Base-by-base conservation (phyloP, 371 early-diverging fungal genomes). In the Zychaea mexicana region DNA sequence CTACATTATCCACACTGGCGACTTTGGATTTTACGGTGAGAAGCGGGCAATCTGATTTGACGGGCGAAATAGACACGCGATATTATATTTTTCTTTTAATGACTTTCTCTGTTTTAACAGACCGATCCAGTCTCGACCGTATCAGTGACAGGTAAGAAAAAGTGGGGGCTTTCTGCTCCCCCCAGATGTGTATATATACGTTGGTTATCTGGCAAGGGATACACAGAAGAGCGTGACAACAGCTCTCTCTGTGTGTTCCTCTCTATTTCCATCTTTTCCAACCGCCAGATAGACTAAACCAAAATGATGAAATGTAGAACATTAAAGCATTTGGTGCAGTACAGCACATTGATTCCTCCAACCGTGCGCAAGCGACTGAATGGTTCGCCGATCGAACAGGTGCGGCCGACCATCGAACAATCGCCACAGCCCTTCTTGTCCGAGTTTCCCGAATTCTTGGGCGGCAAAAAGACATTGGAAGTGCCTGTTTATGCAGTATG, bases 401-500 rank as follows among this genome's bases (percentile, higher is more conserved):
- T 87, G 24, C 83, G 84, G 28, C 65, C 72, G 22, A 77, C 78
- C 15, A 72, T 88, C 60, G 78, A 74, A 28, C 72, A 82, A 21
- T 79, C 82, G 9, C 70, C 78, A 21, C 73, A 70, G 5, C 72
- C 85, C 9, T 77, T 81, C 58, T 60, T 87, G 13, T 86, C 86
- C 2, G 86, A 88, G 62, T 81, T 89, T 46, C 81, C 87, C 2
- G 71, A 76, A 5, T 87, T 76, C 49, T 66, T 83, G 12, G 64
- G 78, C 5, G 84, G 85, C 21, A 60, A 67, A 21, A 79, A 79
- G 36, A 60, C 67, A 27, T 63, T 89, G 36, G 79, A 82, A 28
- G 85, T 87, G 1, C 89, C 89, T 21, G 84, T 89, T 4, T 89
- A 88, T 62, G 82, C 88, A 0, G 86, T 86, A 6, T 88, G 87